phyloP scores from a whole-genome alignment of 2,329 filamentous ascomycete genomes.

The Alternaria triticina region DNA sequence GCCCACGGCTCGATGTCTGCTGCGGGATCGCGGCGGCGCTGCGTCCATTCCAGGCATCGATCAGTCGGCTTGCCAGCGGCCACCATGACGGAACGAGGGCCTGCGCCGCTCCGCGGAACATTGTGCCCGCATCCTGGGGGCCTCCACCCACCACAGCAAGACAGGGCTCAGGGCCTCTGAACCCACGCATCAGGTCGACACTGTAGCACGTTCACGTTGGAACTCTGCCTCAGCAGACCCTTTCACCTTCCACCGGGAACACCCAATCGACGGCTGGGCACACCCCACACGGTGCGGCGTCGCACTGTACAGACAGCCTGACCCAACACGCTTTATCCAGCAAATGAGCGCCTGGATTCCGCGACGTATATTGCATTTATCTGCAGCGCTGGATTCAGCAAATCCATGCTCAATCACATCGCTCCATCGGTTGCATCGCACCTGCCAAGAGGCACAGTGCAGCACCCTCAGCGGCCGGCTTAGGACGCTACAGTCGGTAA shows the following conservation, averaged over 20 bases:
- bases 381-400: slow-evolving; percentile 16
- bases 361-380: slow-evolving; percentile 12
- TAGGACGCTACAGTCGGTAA: not conserved
- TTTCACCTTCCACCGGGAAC: not conserved
- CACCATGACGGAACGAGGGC: slow-evolving; percentile 14
- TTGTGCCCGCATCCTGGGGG: slow-evolving; percentile 3
- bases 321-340: slow-evolving; percentile 11
- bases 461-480: not conserved
- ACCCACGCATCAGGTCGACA: not conserved
- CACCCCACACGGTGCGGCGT: not conserved
- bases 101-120: slow-evolving; percentile 12
- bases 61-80: slow-evolving; percentile 11
- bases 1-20: slow-evolving; percentile 18
- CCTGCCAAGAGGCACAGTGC: slow-evolving; percentile 9
- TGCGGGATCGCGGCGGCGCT: slow-evolving; percentile 18
- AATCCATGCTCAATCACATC: slow-evolving; percentile 17
- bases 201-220: not conserved
- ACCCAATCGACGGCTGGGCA: not conserved
- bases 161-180: not conserved
- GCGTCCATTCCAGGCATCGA: slow-evolving; percentile 10
- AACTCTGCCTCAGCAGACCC: not conserved
- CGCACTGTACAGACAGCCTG: not conserved
- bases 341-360: slow-evolving; percentile 11
- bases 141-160: not conserved
- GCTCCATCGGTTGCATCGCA: slow-evolving; percentile 12